Percentiles rank a stretch among this genome's conserved stretches.
Conservation (phyloP, 2,329 filamentous ascomycete genomes). For the Trichoderma sp. region DNA sequence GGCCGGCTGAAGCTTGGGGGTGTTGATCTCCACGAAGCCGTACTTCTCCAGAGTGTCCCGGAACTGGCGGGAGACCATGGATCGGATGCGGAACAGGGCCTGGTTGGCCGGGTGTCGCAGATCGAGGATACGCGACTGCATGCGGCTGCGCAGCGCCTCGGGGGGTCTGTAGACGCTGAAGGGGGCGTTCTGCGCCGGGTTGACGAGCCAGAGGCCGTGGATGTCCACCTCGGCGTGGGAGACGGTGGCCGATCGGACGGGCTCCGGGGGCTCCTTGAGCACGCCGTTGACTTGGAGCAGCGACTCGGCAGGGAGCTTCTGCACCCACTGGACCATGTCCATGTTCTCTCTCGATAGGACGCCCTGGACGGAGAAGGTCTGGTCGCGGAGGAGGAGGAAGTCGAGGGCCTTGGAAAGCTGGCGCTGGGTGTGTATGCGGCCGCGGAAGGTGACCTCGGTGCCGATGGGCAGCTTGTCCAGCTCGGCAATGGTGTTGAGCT, state of each 20-base stretch:
- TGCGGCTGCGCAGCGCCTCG: slow-evolving; percentile 67
- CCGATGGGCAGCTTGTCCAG: slow-evolving; percentile 44
- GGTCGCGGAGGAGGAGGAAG: slow-evolving; percentile 84
- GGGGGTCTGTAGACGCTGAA: slow-evolving; percentile 64
- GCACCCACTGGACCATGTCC: slow-evolving; percentile 85
- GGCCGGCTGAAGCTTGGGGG: slow-evolving; percentile 85
- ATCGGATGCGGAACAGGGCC: slow-evolving; percentile 83
- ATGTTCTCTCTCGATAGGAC: slow-evolving; percentile 61
- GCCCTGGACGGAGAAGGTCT: slow-evolving; percentile 80
- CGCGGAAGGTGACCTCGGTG: slow-evolving; percentile 47
- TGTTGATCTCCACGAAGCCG: slow-evolving; percentile 91
- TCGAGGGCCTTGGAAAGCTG: slow-evolving; percentile 80
- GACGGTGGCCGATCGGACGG: slow-evolving; percentile 73
- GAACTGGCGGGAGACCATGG: slow-evolving; percentile 78
- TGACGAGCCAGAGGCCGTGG: slow-evolving; percentile 54
- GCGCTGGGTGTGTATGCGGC: slow-evolving; percentile 63
- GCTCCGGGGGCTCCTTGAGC: slow-evolving; percentile 72
- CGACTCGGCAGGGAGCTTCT: slow-evolving; percentile 77
- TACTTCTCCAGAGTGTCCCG: slow-evolving; percentile 71
- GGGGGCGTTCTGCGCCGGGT: slow-evolving; percentile 52
- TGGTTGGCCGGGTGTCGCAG: slow-evolving; percentile 84
- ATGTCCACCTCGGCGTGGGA: slow-evolving; percentile 77
- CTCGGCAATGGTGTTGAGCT: slow-evolving; percentile 45
- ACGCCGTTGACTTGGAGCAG: slow-evolving; percentile 76
- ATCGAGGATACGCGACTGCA: slow-evolving; percentile 79